Percentiles rank a stretch among this genome's conserved stretches.
These are phyloP conservation scores for Hypoxylon sp. DNA, from an alignment of 2,329 filamentous ascomycete genomes.

Conservation along the genomic window DNA sequence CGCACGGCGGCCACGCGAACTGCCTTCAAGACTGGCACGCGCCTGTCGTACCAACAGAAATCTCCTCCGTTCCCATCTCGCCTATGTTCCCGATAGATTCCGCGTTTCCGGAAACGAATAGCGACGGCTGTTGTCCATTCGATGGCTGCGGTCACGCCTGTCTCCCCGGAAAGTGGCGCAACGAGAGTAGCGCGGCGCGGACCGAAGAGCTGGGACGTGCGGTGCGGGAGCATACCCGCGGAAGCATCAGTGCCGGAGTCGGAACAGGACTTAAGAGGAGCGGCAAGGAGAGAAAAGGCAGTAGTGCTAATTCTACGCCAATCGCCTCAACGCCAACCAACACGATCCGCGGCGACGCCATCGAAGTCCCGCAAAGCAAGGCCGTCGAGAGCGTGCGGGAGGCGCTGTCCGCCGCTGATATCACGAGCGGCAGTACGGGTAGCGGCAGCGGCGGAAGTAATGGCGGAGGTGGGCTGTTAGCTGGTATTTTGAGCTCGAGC, in stretches of 20 bases:
- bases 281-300: slow-evolving; percentile 34
- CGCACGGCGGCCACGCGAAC: slow-evolving; percentile 73
- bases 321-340: slow-evolving; percentile 42
- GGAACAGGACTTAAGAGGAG: slow-evolving; percentile 35
- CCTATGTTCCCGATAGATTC: slow-evolving; percentile 44
- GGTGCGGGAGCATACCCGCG: slow-evolving; percentile 60
- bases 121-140: slow-evolving; percentile 73
- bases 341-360: slow-evolving; percentile 63
- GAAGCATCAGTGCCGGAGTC: slow-evolving; percentile 39
- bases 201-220: slow-evolving; percentile 68
- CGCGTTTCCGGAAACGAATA: slow-evolving; percentile 57
- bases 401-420: slow-evolving; percentile 58
- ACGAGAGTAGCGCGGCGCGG: slow-evolving; percentile 61
- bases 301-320: slow-evolving; percentile 27
- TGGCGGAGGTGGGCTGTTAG: slow-evolving; percentile 55
- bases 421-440: slow-evolving; percentile 27
- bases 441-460: slow-evolving; percentile 38
- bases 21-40: slow-evolving; percentile 74
- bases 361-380: slow-evolving; percentile 71
- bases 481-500: slow-evolving; percentile 67
- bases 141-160: slow-evolving; percentile 76
- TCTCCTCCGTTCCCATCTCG: slow-evolving; percentile 7
- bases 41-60: slow-evolving; percentile 45
- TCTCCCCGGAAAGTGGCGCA: slow-evolving; percentile 69
- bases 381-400: slow-evolving; percentile 74